Evolutionary conservation across 192 early-diverging fungal genomes (phyloP).

Genomic region (Coemansia sp.): DNA sequence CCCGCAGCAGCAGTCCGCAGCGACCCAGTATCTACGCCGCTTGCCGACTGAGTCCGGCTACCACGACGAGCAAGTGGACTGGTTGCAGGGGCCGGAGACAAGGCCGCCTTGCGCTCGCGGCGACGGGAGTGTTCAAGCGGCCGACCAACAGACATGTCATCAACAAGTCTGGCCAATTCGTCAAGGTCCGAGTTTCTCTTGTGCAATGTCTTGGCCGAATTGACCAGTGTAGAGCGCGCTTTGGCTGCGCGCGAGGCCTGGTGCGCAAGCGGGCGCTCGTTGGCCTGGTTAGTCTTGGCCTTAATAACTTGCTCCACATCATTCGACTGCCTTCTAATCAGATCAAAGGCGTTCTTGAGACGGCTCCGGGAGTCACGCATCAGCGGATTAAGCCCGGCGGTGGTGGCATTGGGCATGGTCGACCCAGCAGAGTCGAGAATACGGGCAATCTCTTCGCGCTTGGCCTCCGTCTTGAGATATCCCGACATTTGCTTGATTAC

Average conservation of each 20-base stretch:
- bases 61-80: not conserved
- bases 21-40: not conserved
- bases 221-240: too few species aligned
- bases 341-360: conserved; percentile 23
- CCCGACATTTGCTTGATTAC: conserved; percentile 27
- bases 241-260: conserved; percentile 16
- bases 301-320: conserved; percentile 39
- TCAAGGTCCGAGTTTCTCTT: conserved; percentile 57
- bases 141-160: conserved; percentile 18
- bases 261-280: conserved; percentile 23
- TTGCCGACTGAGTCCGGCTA: not conserved
- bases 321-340: conserved; percentile 17
- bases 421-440: conserved; percentile 27
- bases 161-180: conserved; percentile 31
- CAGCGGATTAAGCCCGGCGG: conserved; percentile 40
- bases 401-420: conserved; percentile 18
- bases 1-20: conserved; percentile 39
- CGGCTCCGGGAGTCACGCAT: conserved; percentile 47
- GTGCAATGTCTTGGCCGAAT: conserved; percentile 20
- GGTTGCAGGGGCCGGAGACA: not conserved
- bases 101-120: not conserved
- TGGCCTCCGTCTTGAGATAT: conserved; percentile 41
- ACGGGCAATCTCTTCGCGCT: conserved; percentile 43
- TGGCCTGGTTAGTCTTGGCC: conserved; percentile 15
- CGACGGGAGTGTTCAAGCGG: conserved; percentile 1